phyloP scores from a whole-genome alignment of 495 filamentous ascomycete genomes.

The Peziza echinospora region DNA sequence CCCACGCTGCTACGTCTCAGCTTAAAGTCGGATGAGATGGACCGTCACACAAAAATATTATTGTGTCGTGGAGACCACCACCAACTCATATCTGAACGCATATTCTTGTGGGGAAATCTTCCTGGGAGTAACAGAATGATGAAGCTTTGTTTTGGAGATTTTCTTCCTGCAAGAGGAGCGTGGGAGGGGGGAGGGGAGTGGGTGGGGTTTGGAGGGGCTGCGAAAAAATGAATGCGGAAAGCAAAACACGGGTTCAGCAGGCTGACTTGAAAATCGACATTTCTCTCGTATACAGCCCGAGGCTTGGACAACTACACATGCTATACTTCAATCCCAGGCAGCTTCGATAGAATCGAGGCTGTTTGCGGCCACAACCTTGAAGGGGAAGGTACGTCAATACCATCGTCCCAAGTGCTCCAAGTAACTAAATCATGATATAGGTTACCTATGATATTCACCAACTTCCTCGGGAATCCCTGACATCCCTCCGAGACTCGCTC shows the following conservation, averaged over 20 bases:
- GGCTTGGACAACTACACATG: constrained; percentile 74
- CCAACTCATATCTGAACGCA: no score
- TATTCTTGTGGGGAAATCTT: no score
- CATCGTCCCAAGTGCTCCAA: no score
- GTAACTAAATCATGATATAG: no score
- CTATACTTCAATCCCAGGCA: constrained; percentile 53
- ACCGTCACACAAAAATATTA: no score
- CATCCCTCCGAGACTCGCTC: constrained; percentile 59
- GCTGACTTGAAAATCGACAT: constrained; percentile 1
- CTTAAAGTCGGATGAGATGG: no score
- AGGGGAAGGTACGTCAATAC: constrained; percentile 78
- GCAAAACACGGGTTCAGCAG: no score
- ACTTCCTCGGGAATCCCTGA: constrained; percentile 51
- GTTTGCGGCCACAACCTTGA: constrained; percentile 90
- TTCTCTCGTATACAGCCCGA: constrained; percentile 35
- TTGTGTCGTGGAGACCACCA: no score
- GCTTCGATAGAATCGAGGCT: constrained; percentile 65
- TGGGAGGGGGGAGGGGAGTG: not conserved
- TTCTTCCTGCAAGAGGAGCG: no score
- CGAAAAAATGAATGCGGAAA: not conserved
- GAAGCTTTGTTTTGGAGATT: no score
- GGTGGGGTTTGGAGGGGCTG: not conserved
- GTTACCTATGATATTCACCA: constrained; percentile 73
- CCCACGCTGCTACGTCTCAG: no score
- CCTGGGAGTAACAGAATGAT: no score